Percentiles rank a stretch among this genome's conserved stretches.
phyloP scores from a whole-genome alignment of 1,139 yeast genomes.

The Kurtzmaniella quercitrusa region DNA sequence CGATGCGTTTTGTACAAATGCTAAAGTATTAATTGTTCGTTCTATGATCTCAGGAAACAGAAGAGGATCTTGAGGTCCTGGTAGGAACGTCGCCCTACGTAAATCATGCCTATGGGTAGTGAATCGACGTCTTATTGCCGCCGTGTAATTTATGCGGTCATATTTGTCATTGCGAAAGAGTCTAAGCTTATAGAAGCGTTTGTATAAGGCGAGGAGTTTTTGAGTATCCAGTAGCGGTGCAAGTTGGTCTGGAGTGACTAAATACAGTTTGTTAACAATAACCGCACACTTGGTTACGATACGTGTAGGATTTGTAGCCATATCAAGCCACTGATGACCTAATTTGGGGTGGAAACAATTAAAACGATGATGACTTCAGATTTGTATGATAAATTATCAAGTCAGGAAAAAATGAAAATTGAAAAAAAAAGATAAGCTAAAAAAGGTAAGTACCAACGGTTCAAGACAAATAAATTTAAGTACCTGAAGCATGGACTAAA shows the following conservation, averaged over 20 bases:
- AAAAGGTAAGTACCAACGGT: background rate
- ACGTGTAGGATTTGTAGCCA: background rate
- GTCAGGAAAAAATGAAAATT: too few relatives aligned
- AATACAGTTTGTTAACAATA: conserved; percentile 2
- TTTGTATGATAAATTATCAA: too few relatives aligned
- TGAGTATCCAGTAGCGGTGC: background rate
- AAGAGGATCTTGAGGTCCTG: conserved; percentile 7
- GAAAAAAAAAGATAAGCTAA: too few relatives aligned
- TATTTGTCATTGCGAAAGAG: conserved; percentile 2
- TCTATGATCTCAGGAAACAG: conserved; percentile 15
- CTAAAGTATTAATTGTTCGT: conserved; percentile 31
- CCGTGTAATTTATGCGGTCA: conserved; percentile 1
- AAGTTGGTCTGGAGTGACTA: background rate
- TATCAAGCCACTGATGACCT: too few relatives aligned
- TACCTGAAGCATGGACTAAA: background rate
- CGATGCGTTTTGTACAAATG: conserved; percentile 38
- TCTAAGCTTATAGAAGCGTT: conserved; percentile 5
- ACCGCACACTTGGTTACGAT: conserved; percentile 6
- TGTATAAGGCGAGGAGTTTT: conserved; percentile 3
- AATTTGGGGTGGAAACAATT: too few relatives aligned
- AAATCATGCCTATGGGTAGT: conserved; percentile 3
- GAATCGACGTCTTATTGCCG: conserved; percentile 4
- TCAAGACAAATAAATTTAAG: background rate
- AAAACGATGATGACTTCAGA: too few relatives aligned
- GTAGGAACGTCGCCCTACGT: conserved; percentile 14